A percentile compares a stretch with the other conserved stretches of the same genome.
These are phyloP conservation scores for Alternaria sp. DNA, from an alignment of 2,329 filamentous ascomycete genomes.

Conservation along the genomic window DNA sequence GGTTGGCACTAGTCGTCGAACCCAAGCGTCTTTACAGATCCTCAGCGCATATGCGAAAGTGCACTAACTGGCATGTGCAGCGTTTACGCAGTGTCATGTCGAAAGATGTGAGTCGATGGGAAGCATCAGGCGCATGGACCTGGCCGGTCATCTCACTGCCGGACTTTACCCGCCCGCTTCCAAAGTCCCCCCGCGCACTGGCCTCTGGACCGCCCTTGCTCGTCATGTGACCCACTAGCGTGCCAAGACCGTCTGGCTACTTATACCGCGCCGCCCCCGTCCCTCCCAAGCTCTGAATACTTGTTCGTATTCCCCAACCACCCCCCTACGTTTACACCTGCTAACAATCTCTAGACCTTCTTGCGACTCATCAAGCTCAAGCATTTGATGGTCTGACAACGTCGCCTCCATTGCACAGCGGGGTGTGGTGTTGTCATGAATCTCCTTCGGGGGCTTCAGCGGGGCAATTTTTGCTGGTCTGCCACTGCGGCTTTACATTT, in stretches of 20 bases:
- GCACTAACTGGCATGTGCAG: neutral
- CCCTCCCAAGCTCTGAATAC: neutral
- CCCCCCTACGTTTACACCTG: neutral
- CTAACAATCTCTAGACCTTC: neutral
- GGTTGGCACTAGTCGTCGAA: neutral
- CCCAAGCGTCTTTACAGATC: neutral
- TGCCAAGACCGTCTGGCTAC: neutral
- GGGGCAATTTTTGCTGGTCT: slow-evolving; percentile 40
- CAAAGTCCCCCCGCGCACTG: neutral
- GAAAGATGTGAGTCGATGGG: neutral
- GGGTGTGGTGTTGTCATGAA: slow-evolving; percentile 37
- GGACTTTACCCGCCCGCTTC: neutral
- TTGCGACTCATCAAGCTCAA: slow-evolving; percentile 30
- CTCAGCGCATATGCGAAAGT: neutral
- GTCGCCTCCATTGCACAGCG: slow-evolving; percentile 47
- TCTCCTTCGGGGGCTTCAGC: slow-evolving; percentile 42
- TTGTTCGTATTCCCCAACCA: neutral
- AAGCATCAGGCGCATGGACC: neutral
- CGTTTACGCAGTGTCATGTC: neutral
- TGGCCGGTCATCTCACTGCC: neutral
- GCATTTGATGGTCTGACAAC: slow-evolving; percentile 31
- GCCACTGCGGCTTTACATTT: slow-evolving; percentile 31
- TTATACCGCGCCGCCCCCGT: neutral
- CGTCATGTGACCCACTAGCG: neutral
- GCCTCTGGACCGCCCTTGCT: neutral